Conservation (phyloP, 2,329 filamentous ascomycete genomes). For the Colletotrichum liaoningense region DNA sequence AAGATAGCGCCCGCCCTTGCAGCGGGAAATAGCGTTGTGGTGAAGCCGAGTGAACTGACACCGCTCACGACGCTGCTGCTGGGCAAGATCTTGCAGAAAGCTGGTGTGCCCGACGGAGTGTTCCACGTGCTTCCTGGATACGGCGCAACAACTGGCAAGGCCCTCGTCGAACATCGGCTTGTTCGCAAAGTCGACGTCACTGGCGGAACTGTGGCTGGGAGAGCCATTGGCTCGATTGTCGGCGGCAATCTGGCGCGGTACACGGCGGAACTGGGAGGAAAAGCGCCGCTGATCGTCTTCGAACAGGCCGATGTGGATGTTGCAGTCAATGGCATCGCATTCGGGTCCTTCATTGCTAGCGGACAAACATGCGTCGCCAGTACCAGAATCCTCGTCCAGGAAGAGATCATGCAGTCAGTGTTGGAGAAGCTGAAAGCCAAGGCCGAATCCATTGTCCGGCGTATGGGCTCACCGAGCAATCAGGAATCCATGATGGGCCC, state of each 20-base stretch:
- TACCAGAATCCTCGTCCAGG: constrained; percentile 80
- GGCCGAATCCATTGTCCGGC: constrained; percentile 63
- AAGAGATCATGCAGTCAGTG: constrained; percentile 73
- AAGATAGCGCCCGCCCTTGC: constrained; percentile 72
- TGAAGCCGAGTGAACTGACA: constrained; percentile 73
- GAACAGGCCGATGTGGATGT: constrained; percentile 72
- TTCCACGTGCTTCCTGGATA: constrained; percentile 71
- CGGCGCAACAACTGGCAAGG: constrained; percentile 63
- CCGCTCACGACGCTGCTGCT: constrained; percentile 71
- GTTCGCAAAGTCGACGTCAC: constrained; percentile 79
- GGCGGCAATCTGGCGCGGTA: constrained; percentile 76
- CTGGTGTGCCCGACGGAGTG: constrained; percentile 78
- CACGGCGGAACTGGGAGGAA: constrained; percentile 79
- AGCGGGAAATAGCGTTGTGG: constrained; percentile 67
- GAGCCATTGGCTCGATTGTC: constrained; percentile 74
- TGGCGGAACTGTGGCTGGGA: constrained; percentile 77
- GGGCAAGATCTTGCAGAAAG: constrained; percentile 70
- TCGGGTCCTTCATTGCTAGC: constrained; percentile 66
- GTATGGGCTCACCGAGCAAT: constrained; percentile 69
- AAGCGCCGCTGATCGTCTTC: constrained; percentile 77
- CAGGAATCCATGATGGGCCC: constrained; percentile 72
- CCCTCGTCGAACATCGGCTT: constrained; percentile 62
- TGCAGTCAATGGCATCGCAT: constrained; percentile 76
- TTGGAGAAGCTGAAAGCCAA: constrained; percentile 73
- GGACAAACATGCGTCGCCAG: constrained; percentile 75